Evolutionary conservation across 352 stramenopile species (phyloP), one percentile per base, ranked within the genome.

Genomic region (Pythium dissimile): DNA sequence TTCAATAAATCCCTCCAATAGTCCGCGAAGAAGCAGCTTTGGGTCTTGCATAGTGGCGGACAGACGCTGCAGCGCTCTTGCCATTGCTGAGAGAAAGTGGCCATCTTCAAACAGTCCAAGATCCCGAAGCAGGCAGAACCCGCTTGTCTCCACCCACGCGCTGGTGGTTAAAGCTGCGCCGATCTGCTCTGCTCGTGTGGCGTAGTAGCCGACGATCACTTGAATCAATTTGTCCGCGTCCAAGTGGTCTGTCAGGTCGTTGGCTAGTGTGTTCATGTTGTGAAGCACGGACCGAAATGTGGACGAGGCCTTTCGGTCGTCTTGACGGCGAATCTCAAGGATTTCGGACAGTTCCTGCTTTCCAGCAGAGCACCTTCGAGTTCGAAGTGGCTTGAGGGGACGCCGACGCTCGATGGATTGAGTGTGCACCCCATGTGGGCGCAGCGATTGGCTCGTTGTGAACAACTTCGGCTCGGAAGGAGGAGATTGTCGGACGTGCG

Each of bases 31-130:
- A 20, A 46, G 1, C 18, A 12, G n/a, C 0, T 38, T 7, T 7
- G 13, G 31, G n/a, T 52, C 38, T 15, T 20, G 27, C 30, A 24
- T 39, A 48, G 43, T 26, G 28, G 51, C 13, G 35, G 24, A n/a
- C 1, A 54, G 51, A 7, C 32, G 13, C 1, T 72, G 23, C 48
- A 77, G 72, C 16, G 73, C 46, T 41, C 64, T 54, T 23, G 75
- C 64, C 28, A 88, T 54, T 21, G 80, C 73, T 3, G 51, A 54
- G 16, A 86, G 55, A 52, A 80, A 89, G 43, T 76, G 80, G 15
- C 73, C 71, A 39, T 85, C 86, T 45, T 72, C 62, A 43, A 89
- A 73, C 21, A 89, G 35, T 13, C 60, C 62, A 30, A 89, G 66
- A 54, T 85, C 80, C 2, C 77, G 71, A 41, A 74, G 44, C 60